Percentiles rank a stretch among this genome's conserved stretches.
phyloP scores from a whole-genome alignment of 192 early-diverging fungal species.

The Backusella westeae region DNA sequence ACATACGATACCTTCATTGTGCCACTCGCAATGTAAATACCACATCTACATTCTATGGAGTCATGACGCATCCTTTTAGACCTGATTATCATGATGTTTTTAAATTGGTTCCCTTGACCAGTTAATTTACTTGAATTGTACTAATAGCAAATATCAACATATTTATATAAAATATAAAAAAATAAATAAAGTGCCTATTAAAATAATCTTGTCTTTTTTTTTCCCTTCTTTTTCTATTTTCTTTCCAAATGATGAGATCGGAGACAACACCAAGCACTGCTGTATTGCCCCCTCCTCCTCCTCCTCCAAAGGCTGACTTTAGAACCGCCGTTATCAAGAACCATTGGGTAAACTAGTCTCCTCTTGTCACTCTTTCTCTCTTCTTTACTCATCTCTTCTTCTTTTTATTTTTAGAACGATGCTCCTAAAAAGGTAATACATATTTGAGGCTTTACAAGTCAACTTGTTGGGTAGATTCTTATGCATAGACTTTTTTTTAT shows the following conservation, averaged over 20 bases:
- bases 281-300: neutral
- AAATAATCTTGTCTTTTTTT: neutral
- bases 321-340: slow-evolving; percentile 5
- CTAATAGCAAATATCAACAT: too few species aligned
- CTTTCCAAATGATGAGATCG: neutral
- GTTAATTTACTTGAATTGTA: too few species aligned
- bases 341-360: neutral
- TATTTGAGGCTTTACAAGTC: neutral
- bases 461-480: neutral
- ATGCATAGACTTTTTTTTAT: neutral
- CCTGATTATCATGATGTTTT: slow-evolving; percentile 21
- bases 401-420: neutral
- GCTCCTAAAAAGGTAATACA: slow-evolving; percentile 11
- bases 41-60: neutral
- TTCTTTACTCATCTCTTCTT: neutral
- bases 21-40: neutral
- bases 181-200: neutral
- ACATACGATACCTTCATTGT: slow-evolving; percentile 12
- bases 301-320: neutral
- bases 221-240: neutral
- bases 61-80: slow-evolving; percentile 20
- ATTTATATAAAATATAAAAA: too few species aligned
- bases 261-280: slow-evolving; percentile 1
- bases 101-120: neutral
- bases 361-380: neutral